Percentiles rank a stretch among this genome's conserved stretches.
phyloP scores from a whole-genome alignment of 1,284 basidiomycete genomes.

The Melampsora occidentalis region DNA sequence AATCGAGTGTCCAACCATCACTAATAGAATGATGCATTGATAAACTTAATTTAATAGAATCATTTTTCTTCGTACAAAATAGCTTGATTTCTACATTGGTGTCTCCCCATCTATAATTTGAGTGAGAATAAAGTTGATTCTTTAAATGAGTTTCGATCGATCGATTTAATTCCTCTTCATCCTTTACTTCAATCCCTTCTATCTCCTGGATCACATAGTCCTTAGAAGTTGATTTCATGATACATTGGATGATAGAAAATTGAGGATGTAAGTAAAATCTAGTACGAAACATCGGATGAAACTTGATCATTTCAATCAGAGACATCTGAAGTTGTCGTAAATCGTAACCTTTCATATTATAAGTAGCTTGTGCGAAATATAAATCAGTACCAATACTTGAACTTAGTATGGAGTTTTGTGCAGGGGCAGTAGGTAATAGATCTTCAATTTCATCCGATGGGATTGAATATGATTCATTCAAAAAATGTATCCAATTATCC shows the following conservation, averaged over 20 bases:
- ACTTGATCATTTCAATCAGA: conserved; percentile 32
- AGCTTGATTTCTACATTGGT: conserved; percentile 46
- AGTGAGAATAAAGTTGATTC: not conserved
- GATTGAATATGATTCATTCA: conserved; percentile 33
- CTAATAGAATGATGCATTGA: conserved; percentile 49
- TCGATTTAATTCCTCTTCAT: conserved; percentile 3
- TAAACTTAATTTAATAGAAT: conserved; percentile 46
- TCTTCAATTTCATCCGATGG: conserved; percentile 42
- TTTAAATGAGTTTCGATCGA: not conserved
- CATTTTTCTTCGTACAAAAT: conserved; percentile 26
- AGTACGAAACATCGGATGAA: conserved; percentile 46
- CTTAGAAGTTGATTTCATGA: conserved; percentile 42
- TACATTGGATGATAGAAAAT: conserved; percentile 43
- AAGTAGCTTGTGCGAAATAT: conserved; percentile 49
- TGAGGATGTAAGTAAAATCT: conserved; percentile 46
- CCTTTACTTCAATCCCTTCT: conserved; percentile 3
- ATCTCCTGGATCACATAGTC: conserved; percentile 36
- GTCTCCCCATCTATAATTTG: conserved; percentile 46
- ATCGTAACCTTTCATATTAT: conserved; percentile 45
- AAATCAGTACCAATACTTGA: conserved; percentile 47
- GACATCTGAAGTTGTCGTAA: conserved; percentile 28
- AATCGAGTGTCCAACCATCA: conserved; percentile 50
- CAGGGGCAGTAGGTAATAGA: conserved; percentile 47
- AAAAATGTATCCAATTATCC: conserved; percentile 8
- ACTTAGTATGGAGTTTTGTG: conserved; percentile 48